Evolutionary conservation across 106 monocot genomes (phyloP), one percentile per base, ranked within the genome.

Genomic region (Chionographis japonica): DNA sequence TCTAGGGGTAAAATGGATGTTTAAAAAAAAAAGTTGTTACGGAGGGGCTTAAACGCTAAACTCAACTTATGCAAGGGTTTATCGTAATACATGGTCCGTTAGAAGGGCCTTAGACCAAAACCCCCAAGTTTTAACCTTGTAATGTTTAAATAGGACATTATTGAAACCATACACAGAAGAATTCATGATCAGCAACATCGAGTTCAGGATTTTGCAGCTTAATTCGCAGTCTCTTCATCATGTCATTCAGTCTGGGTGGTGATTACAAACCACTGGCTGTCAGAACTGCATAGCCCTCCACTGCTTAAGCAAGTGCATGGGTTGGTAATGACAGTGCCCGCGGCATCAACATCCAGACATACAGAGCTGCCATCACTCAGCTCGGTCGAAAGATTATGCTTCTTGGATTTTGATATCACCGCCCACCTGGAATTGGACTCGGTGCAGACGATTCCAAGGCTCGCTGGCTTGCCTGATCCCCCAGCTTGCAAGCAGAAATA

Each of bases 401-500:
- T 11, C 67, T 73, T 73, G 0, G 60, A 2, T 36, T 67, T 51
- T 11, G 71, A 60, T 58, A 39, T 66, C 14, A 63, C 13, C 53
- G 77, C 72, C 81, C 81, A 82, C 8, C 40, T n/a, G 15, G 72
- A 77, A 69, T 82, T 67, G 11, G 62, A 39, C 20, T 50, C 65
- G 12, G 67, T 61, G 58, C 81, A 73, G 36, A 56, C 3, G 39
- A 73, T 64, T n/a, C 72, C 52, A 12, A 77, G 77, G 41, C 27
- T 77, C 13, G 73, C 72, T 3, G 76, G 72, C 20, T 68, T 54
- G 18, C 63, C 76, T 0, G 77, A 46, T 15, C n/a, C 73, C 9
- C 11, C 37, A 36, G 72, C 68, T 68, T 69, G 81, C 52, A 82
- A 51, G 41, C 81, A 77, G 62, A 50, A 77, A n/a, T 77, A 77